A percentile compares a stretch with the other conserved stretches of the same genome.
Evolutionary conservation across 306 rosid species (phyloP).

Genomic region (Ormosia semicastrata): DNA sequence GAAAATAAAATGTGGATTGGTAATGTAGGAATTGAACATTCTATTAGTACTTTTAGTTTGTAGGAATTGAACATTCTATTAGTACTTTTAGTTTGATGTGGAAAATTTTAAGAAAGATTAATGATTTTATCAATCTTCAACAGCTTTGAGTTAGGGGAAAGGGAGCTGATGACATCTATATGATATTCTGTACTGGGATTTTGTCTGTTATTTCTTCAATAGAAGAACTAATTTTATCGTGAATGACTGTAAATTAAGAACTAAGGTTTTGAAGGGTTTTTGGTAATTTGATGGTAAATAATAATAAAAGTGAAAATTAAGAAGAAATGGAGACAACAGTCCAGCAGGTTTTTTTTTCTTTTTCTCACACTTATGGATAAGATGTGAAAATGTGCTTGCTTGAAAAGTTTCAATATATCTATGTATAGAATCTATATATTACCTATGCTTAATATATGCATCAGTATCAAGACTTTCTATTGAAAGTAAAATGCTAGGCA

Average conservation of each 20-base stretch:
- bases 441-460: background rate
- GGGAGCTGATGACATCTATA: background rate
- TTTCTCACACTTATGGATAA: background rate
- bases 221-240: too few relatives aligned
- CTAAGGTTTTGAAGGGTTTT: background rate
- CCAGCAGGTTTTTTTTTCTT: background rate
- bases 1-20: background rate
- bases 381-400: background rate
- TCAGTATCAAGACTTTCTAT: background rate
- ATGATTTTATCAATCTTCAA: background rate
- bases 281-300: background rate
- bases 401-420: background rate
- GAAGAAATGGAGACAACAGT: background rate
- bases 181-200: background rate
- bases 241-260: background rate
- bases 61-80: background rate
- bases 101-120: background rate
- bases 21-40: background rate
- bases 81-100: slow-evolving; percentile 4
- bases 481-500: background rate
- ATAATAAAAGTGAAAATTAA: background rate
- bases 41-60: background rate
- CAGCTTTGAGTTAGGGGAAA: background rate
- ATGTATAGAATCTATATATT: background rate
- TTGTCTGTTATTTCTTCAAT: background rate